Evolutionary conservation across 2,329 filamentous ascomycete genomes (phyloP).

Genomic region (Colletotrichum navitas): DNA sequence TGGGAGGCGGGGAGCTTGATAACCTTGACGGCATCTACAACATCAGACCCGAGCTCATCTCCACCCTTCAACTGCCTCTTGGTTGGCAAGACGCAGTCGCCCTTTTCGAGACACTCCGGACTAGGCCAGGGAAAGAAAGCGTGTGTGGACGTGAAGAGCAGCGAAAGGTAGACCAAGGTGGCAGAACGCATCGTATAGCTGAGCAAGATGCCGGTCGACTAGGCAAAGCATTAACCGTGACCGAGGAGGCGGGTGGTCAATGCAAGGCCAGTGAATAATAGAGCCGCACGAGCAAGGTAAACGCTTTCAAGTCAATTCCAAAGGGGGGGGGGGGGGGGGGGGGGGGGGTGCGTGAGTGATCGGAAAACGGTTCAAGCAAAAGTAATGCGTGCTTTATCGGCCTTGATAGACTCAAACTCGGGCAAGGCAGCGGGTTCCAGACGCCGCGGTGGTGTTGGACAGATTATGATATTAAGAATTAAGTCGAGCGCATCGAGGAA

Average conservation of each 20-base stretch:
- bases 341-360: background rate
- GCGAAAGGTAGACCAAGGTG: constrained; percentile 59
- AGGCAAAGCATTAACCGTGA: background rate
- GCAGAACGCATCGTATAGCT: constrained; percentile 57
- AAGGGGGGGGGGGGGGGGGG: too few species aligned
- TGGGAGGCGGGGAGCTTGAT: constrained; percentile 53
- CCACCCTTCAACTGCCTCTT: constrained; percentile 36
- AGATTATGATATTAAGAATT: constrained; percentile 43
- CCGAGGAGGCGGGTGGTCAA: background rate
- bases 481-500: constrained; percentile 31
- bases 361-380: background rate
- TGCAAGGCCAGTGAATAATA: background rate
- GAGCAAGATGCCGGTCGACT: constrained; percentile 7
- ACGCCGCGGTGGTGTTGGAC: constrained; percentile 38
- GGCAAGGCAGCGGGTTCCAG: constrained; percentile 38
- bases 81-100: constrained; percentile 46
- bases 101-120: constrained; percentile 50
- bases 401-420: constrained; percentile 1
- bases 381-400: constrained; percentile 1
- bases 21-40: constrained; percentile 39
- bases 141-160: constrained; percentile 60
- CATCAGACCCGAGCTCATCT: constrained; percentile 24
- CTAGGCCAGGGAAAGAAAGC: constrained; percentile 62
- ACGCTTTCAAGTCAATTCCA: background rate
- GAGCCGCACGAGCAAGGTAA: background rate